A percentile compares a stretch with the other conserved stretches of the same genome.
phyloP scores from a whole-genome alignment of 1,284 basidiomycete genomes.

The Apiotrichum siamense region DNA sequence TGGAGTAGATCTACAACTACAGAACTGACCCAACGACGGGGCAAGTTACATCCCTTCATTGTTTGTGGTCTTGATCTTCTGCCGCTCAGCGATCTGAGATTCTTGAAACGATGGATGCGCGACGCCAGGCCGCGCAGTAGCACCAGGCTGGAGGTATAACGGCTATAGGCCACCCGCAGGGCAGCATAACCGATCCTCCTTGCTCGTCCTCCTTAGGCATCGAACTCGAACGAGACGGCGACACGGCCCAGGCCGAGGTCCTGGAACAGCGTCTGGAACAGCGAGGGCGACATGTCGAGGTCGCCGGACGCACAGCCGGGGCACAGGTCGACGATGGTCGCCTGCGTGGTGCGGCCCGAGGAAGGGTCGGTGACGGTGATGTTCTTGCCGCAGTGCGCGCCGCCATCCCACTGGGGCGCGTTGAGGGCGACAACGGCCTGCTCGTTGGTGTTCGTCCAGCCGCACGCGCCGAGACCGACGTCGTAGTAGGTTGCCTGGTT shows the following conservation, averaged over 20 bases:
- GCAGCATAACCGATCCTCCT: too few relatives aligned
- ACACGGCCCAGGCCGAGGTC: slow-evolving; percentile 40
- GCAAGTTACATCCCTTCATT: too few relatives aligned
- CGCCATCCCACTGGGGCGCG: slow-evolving; percentile 23
- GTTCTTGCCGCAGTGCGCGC: slow-evolving; percentile 48
- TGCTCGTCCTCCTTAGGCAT: not conserved
- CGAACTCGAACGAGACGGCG: slow-evolving; percentile 22
- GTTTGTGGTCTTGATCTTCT: too few relatives aligned
- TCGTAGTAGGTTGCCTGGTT: slow-evolving; percentile 37
- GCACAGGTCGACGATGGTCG: slow-evolving; percentile 54
- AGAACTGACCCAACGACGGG: too few relatives aligned
- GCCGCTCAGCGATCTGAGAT: too few relatives aligned
- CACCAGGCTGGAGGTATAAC: too few relatives aligned
- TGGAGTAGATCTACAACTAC: too few relatives aligned
- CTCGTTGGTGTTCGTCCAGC: slow-evolving; percentile 26
- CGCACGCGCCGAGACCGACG: slow-evolving; percentile 40
- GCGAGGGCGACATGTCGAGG: slow-evolving; percentile 49
- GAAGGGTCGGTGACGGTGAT: slow-evolving; percentile 60
- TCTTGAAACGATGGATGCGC: too few relatives aligned
- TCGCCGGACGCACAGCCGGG: slow-evolving; percentile 47
- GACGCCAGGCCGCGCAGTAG: too few relatives aligned
- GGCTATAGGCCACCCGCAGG: too few relatives aligned
- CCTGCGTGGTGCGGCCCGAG: slow-evolving; percentile 57
- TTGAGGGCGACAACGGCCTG: slow-evolving; percentile 41
- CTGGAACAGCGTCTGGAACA: slow-evolving; percentile 44